phyloP scores from a whole-genome alignment of 345 rosid species.

The Tarenaya hassleriana region DNA sequence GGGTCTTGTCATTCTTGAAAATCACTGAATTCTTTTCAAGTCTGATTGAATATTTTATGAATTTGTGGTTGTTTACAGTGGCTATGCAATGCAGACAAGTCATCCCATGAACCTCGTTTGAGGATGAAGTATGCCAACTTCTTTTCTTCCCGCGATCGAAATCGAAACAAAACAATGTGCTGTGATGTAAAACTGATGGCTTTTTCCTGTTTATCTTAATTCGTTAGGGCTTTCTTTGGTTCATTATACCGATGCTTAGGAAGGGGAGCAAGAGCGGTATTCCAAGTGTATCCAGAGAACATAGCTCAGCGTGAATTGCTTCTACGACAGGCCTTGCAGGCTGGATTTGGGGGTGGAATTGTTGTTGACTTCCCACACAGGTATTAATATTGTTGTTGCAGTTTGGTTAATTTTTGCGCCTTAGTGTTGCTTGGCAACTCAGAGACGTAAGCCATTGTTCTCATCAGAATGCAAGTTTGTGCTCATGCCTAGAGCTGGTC shows the following conservation, averaged over 20 bases:
- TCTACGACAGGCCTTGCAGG: slow-evolving; percentile 69
- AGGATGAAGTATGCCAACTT: slow-evolving; percentile 63
- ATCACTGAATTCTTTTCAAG: background rate
- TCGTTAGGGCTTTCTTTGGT: slow-evolving; percentile 74
- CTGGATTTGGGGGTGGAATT: slow-evolving; percentile 92
- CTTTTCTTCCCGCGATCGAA: background rate
- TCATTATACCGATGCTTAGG: slow-evolving; percentile 73
- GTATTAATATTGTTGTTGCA: slow-evolving; percentile 27
- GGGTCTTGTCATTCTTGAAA: background rate
- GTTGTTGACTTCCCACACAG: slow-evolving; percentile 93
- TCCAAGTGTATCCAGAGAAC: slow-evolving; percentile 87
- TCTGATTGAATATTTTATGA: background rate
- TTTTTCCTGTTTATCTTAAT: slow-evolving; percentile 1
- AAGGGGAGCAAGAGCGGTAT: slow-evolving; percentile 89
- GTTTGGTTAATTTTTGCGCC: background rate
- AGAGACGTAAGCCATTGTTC: background rate
- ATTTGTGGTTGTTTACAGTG: slow-evolving; percentile 39
- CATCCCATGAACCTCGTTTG: slow-evolving; percentile 81
- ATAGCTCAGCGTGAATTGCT: slow-evolving; percentile 76
- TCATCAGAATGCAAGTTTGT: background rate
- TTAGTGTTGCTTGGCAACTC: background rate
- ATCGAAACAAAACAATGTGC: background rate
- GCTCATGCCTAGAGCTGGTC: too few species aligned
- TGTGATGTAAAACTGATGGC: slow-evolving; percentile 1
- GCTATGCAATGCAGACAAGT: slow-evolving; percentile 97